Evolutionary conservation across 202 grass and related monocot species (phyloP).

Genomic region (Hordeum pubiflorum): DNA sequence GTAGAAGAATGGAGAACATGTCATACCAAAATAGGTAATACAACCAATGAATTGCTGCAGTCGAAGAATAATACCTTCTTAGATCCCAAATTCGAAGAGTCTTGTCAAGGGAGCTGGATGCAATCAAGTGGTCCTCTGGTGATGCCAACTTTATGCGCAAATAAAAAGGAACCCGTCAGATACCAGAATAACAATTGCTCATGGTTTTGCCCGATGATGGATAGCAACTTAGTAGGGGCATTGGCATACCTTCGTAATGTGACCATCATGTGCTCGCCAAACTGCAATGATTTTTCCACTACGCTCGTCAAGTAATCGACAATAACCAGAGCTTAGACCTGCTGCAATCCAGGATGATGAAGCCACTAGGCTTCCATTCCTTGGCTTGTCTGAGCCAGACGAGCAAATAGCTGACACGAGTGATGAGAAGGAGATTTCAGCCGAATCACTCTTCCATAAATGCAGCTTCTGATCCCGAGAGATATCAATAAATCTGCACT

Average conservation of each 20-base stretch:
- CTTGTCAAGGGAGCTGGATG: constrained; percentile 92
- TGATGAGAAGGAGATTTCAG: constrained; percentile 84
- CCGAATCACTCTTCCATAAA: constrained; percentile 72
- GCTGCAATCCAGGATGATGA: constrained; percentile 68
- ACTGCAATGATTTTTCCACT: constrained; percentile 67
- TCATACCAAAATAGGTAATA: constrained; percentile 11
- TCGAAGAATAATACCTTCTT: constrained; percentile 57
- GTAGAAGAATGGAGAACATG: neutral
- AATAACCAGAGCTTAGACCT: constrained; percentile 88
- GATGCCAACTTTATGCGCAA: constrained; percentile 56
- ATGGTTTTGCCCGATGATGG: constrained; percentile 5
- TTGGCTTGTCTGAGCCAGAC: constrained; percentile 56
- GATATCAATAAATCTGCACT: constrained; percentile 87
- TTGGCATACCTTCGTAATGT: constrained; percentile 79
- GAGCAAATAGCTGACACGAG: constrained; percentile 93
- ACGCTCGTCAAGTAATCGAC: constrained; percentile 72
- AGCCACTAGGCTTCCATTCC: constrained; percentile 27
- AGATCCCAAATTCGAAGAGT: constrained; percentile 90
- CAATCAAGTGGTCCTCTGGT: constrained; percentile 78
- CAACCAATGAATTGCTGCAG: neutral
- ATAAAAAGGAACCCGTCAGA: constrained; percentile 28
- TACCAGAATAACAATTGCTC: constrained; percentile 8
- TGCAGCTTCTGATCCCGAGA: constrained; percentile 73
- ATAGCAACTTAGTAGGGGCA: neutral
- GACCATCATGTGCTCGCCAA: constrained; percentile 90